A percentile compares a stretch with the other conserved stretches of the same genome.
These are phyloP conservation scores for Russula compacta DNA, from an alignment of 768 basidiomycete genomes.

Conservation along the genomic window DNA sequence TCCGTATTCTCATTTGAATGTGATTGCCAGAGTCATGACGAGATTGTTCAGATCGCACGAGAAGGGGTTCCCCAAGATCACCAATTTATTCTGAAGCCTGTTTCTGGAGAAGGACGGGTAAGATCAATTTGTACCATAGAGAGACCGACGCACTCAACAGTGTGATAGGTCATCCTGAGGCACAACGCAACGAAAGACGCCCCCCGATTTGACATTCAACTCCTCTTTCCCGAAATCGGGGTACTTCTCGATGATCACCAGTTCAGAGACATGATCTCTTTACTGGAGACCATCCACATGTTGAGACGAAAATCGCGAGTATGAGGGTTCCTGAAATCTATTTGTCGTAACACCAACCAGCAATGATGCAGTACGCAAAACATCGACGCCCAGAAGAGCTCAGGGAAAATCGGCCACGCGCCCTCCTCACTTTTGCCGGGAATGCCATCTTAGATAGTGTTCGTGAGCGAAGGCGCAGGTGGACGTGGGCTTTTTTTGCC, in stretches of 20 bases:
- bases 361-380: conserved; percentile 58
- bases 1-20: background rate
- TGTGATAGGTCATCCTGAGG: conserved; percentile 67
- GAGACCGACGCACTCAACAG: background rate
- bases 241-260: conserved; percentile 88
- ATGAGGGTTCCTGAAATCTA: conserved; percentile 12
- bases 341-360: conserved; percentile 16
- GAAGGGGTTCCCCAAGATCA: conserved; percentile 46
- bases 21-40: background rate
- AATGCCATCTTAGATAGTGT: conserved; percentile 76
- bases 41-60: conserved; percentile 38
- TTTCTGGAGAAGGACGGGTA: conserved; percentile 89
- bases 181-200: conserved; percentile 62
- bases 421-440: conserved; percentile 69
- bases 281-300: conserved; percentile 95
- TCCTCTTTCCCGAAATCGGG: conserved; percentile 89
- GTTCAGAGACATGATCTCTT: conserved; percentile 86
- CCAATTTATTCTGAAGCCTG: conserved; percentile 92
- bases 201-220: conserved; percentile 79
- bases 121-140: conserved; percentile 23
- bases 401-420: conserved; percentile 47
- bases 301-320: conserved; percentile 81
- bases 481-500: conserved; percentile 89
- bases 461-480: conserved; percentile 70
- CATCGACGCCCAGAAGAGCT: conserved; percentile 63